These are phyloP conservation scores for Leishmania guyanensis DNA, from an alignment of 208 protist species.

Conservation along the genomic window DNA sequence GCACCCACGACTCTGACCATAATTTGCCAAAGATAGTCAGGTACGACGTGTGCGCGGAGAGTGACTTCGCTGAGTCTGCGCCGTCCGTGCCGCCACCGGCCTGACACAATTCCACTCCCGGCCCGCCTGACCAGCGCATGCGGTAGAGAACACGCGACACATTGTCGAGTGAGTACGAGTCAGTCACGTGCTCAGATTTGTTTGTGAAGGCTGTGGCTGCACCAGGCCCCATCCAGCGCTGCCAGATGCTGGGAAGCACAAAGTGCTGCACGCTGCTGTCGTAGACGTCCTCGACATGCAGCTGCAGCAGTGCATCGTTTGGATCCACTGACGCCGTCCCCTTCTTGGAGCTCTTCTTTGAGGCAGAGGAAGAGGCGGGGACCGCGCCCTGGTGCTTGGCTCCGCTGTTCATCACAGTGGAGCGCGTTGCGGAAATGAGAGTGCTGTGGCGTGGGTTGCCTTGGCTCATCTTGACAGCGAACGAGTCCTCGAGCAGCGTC, in stretches of 20 bases:
- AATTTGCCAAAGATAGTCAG: conserved; percentile 50
- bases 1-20: conserved; percentile 38
- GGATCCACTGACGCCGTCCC: not conserved
- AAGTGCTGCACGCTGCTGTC: conserved; percentile 48
- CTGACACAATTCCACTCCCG: conserved; percentile 38
- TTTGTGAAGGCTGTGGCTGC: not conserved
- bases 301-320: conserved; percentile 29
- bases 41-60: not conserved
- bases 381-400: conserved; percentile 1
- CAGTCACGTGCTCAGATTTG: not conserved
- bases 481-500: conserved; percentile 27
- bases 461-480: conserved; percentile 6
- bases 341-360: not conserved
- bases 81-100: not conserved
- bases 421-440: conserved; percentile 10
- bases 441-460: conserved; percentile 27
- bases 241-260: conserved; percentile 14
- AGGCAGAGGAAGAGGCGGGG: not conserved
- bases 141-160: conserved; percentile 28
- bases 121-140: conserved; percentile 34
- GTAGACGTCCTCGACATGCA: conserved; percentile 34
- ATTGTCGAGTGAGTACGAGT: conserved; percentile 6
- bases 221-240: conserved; percentile 18
- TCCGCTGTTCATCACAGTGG: conserved; percentile 26
- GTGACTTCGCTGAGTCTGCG: conserved; percentile 2